Evolutionary conservation across 2,329 filamentous ascomycete genomes (phyloP).

Genomic region (Aureobasidium musti): DNA sequence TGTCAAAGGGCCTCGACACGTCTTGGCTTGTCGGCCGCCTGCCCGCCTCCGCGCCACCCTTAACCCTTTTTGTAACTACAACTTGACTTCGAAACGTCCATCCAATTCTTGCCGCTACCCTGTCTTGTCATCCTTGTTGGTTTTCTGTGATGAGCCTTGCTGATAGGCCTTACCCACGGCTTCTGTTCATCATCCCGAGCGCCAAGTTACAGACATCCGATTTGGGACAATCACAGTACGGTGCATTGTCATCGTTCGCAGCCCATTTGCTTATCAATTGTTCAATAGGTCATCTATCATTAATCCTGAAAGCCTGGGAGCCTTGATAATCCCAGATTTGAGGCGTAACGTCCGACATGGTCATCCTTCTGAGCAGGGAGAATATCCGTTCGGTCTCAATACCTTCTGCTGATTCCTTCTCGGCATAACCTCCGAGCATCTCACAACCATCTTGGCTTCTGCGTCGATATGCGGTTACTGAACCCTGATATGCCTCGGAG

Average conservation of each 20-base stretch:
- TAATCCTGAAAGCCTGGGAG: background rate
- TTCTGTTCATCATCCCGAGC: background rate
- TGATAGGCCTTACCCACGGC: background rate
- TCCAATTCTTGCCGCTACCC: background rate
- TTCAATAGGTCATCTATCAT: slow-evolving; percentile 13
- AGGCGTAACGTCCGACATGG: background rate
- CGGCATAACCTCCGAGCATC: background rate
- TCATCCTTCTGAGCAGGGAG: background rate
- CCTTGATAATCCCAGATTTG: background rate
- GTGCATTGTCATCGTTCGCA: background rate
- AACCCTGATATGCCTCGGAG: background rate
- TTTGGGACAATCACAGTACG: background rate
- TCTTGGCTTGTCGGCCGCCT: slow-evolving; percentile 17
- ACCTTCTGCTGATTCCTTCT: background rate
- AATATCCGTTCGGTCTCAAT: background rate
- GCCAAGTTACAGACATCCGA: too few species aligned
- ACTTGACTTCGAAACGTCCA: background rate
- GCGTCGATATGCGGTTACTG: background rate
- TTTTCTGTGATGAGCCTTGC: background rate
- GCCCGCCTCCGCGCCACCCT: slow-evolving; percentile 2
- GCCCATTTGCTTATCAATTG: slow-evolving; percentile 1
- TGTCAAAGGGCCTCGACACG: background rate
- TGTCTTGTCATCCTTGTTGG: background rate
- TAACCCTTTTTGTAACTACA: background rate
- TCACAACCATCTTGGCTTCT: background rate